Conservation (phyloP, 441 rosid species). For the Adansonia rubrostipa region DNA sequence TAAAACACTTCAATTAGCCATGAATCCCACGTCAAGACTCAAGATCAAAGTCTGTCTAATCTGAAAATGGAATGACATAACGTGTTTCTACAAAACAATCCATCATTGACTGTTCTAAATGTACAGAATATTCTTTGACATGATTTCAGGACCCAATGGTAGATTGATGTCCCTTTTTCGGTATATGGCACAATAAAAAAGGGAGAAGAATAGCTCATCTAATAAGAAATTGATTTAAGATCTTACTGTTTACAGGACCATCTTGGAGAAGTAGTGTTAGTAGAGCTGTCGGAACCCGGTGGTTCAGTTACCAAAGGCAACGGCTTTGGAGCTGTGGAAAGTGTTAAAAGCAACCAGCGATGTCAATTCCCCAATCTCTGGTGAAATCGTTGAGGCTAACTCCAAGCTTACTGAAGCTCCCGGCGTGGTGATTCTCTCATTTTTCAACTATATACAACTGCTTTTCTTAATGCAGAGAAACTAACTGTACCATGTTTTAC, state of each 20-base stretch:
- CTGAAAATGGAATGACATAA: background rate
- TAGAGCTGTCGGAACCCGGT: too few relatives aligned
- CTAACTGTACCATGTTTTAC: background rate
- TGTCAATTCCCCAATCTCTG: conserved; percentile 77
- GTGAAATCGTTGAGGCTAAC: conserved; percentile 83
- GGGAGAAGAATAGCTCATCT: too few relatives aligned
- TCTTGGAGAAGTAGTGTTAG: conserved; percentile 28
- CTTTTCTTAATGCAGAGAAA: background rate
- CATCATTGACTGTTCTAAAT: background rate
- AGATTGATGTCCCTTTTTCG: too few relatives aligned
- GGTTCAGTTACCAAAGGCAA: too few relatives aligned
- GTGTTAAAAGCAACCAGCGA: conserved; percentile 95
- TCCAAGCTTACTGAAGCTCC: conserved; percentile 69
- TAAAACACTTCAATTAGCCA: background rate
- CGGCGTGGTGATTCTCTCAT: conserved; percentile 61
- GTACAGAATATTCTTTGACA: background rate
- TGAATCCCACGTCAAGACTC: background rate
- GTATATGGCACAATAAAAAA: too few relatives aligned
- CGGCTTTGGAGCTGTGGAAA: conserved; percentile 89
- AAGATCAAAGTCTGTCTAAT: background rate
- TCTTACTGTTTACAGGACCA: conserved; percentile 54
- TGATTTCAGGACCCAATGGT: background rate
- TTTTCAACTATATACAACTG: background rate
- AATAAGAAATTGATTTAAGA: too few relatives aligned
- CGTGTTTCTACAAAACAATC: background rate